phyloP scores from a whole-genome alignment of 208 protist genomes.

The Leishmania amazonensis region DNA sequence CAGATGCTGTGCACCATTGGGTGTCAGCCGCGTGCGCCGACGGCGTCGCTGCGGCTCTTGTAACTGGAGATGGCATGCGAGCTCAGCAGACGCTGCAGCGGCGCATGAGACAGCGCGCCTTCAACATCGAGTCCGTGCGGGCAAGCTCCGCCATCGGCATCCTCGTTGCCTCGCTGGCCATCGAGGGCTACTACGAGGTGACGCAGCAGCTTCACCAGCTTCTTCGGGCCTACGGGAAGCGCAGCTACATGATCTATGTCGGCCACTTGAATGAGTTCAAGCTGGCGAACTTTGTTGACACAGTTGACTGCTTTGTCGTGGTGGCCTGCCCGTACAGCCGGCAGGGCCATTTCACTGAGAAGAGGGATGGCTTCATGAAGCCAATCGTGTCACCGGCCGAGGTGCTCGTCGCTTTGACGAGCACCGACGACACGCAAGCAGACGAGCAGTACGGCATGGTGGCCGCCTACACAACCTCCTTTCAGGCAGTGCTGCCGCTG shows the following conservation, averaged over 20 bases:
- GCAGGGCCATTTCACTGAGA: constrained; percentile 71
- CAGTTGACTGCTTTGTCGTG: constrained; percentile 86
- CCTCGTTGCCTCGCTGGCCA: constrained; percentile 81
- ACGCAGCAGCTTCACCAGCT: constrained; percentile 74
- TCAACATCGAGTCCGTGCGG: constrained; percentile 82
- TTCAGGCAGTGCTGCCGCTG: constrained; percentile 43
- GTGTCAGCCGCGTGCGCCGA: constrained; percentile 4
- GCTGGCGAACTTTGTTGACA: constrained; percentile 91
- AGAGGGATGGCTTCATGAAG: constrained; percentile 82
- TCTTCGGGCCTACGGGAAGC: constrained; percentile 68
- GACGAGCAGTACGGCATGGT: constrained; percentile 56
- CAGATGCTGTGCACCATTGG: not conserved
- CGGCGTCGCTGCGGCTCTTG: constrained; percentile 16
- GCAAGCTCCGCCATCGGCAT: constrained; percentile 83
- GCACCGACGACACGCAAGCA: constrained; percentile 24
- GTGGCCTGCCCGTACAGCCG: constrained; percentile 89
- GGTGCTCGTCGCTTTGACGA: constrained; percentile 75
- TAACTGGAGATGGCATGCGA: constrained; percentile 21
- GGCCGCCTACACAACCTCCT: constrained; percentile 64
- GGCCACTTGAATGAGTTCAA: constrained; percentile 94
- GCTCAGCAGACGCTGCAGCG: constrained; percentile 40
- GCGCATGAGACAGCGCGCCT: constrained; percentile 71
- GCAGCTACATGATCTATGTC: constrained; percentile 89
- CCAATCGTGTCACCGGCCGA: constrained; percentile 89
- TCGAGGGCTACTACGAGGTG: constrained; percentile 82